A percentile compares a stretch with the other conserved stretches of the same genome.
phyloP scores from a whole-genome alignment of 768 basidiomycete genomes.

The Strobilomyces confusus region DNA sequence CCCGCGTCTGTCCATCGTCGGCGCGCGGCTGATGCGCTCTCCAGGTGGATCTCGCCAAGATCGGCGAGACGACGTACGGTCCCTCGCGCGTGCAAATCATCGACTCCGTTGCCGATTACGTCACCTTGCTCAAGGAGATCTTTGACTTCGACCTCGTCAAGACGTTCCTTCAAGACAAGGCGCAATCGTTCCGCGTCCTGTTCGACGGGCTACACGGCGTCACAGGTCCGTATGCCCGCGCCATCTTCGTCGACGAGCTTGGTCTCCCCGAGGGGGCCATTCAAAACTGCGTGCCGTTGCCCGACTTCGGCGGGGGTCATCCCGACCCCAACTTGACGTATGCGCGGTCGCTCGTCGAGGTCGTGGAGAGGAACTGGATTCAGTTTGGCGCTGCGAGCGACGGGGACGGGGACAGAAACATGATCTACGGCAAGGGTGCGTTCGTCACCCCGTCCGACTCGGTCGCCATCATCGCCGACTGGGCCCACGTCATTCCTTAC shows the following conservation, averaged over 20 bases:
- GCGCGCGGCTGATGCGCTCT: not conserved
- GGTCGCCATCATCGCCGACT: slow-evolving; percentile 98
- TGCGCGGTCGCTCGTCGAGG: slow-evolving; percentile 90
- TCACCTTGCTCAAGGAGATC: slow-evolving; percentile 77
- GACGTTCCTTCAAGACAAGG: slow-evolving; percentile 71
- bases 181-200: slow-evolving; percentile 72
- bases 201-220: slow-evolving; percentile 97
- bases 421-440: slow-evolving; percentile 98
- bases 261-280: slow-evolving; percentile 75
- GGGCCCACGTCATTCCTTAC: slow-evolving; percentile 89
- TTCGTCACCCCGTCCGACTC: slow-evolving; percentile 98
- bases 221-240: slow-evolving; percentile 92
- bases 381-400: slow-evolving; percentile 95
- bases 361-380: slow-evolving; percentile 81
- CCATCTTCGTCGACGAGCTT: slow-evolving; percentile 80
- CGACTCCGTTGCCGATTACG: slow-evolving; percentile 90
- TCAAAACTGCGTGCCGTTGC: slow-evolving; percentile 88
- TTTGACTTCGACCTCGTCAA: slow-evolving; percentile 95
- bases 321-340: slow-evolving; percentile 99
- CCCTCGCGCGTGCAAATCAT: slow-evolving; percentile 85
- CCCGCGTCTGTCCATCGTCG: not conserved
- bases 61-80: slow-evolving; percentile 77
- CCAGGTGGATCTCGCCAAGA: slow-evolving; percentile 80
- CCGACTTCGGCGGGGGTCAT: slow-evolving; percentile 97
- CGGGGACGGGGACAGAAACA: slow-evolving; percentile 97